Percentiles rank a stretch among this genome's conserved stretches.
These are phyloP conservation scores for Chlorella sp. DNA, from an alignment of 139 green algal species.

Conservation along the genomic window DNA sequence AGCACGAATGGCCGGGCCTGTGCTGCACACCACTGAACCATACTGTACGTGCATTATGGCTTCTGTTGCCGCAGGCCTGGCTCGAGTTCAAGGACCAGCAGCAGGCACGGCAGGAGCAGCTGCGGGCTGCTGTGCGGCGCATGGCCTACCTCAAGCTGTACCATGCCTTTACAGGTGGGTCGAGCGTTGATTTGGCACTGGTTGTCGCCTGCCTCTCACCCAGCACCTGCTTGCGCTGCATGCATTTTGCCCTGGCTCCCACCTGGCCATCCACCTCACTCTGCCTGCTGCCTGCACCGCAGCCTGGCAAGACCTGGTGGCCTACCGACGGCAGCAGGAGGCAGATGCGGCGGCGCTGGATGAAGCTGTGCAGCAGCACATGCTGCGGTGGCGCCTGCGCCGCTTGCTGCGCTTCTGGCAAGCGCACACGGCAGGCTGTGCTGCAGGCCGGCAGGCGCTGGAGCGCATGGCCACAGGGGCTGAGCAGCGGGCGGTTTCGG, in stretches of 20 bases:
- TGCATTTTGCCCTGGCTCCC: too few relatives aligned
- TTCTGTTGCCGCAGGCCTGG: slow-evolving; percentile 8
- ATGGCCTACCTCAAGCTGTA: slow-evolving; percentile 43
- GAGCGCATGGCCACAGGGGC: not conserved
- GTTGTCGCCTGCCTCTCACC: not conserved
- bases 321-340: slow-evolving; percentile 11
- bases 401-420: slow-evolving; percentile 31
- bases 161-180: slow-evolving; percentile 21
- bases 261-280: too few relatives aligned
- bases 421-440: not conserved
- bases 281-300: not conserved
- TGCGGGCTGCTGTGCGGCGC: slow-evolving; percentile 30
- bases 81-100: slow-evolving; percentile 13
- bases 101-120: not conserved
- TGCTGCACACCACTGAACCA: too few relatives aligned
- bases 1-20: too few relatives aligned
- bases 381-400: slow-evolving; percentile 10
- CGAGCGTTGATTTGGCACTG: not conserved
- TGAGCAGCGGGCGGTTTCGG: not conserved
- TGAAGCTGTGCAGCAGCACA: slow-evolving; percentile 27
- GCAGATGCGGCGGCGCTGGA: not conserved
- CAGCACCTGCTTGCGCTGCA: too few relatives aligned
- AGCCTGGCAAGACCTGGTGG: slow-evolving; percentile 31
- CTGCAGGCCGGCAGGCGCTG: slow-evolving; percentile 1
- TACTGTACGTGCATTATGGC: too few relatives aligned